These are phyloP conservation scores for Ascochyta viciae-villosae DNA, from an alignment of 2,329 filamentous ascomycete species.

Conservation along the genomic window DNA sequence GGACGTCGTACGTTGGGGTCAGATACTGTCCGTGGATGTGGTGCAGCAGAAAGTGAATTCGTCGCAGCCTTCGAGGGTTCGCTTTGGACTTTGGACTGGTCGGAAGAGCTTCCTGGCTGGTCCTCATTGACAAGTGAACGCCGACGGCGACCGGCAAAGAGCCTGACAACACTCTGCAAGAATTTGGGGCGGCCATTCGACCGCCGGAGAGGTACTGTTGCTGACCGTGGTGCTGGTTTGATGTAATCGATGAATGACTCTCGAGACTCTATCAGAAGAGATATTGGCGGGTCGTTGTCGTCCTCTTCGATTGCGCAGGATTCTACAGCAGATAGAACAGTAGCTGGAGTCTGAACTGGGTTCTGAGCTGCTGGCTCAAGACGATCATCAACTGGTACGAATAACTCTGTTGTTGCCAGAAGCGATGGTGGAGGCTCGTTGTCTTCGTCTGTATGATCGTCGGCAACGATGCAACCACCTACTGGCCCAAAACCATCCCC, in stretches of 20 bases:
- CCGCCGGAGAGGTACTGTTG: neutral
- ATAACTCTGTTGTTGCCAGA: neutral
- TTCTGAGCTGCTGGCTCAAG: neutral
- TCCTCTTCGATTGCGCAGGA: neutral
- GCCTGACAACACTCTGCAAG: constrained; percentile 13
- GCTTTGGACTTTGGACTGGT: neutral
- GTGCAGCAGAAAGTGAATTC: neutral
- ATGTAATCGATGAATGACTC: neutral
- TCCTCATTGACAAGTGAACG: neutral
- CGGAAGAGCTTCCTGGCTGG: neutral
- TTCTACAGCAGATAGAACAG: neutral
- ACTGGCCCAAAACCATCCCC: too few relatives aligned
- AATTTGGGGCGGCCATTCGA: neutral
- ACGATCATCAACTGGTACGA: neutral
- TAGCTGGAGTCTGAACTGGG: neutral
- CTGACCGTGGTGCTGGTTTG: neutral
- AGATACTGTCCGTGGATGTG: neutral
- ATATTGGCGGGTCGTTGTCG: neutral
- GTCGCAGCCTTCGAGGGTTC: neutral
- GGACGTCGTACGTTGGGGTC: neutral
- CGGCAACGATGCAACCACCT: neutral
- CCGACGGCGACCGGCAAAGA: constrained; percentile 21
- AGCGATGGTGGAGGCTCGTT: neutral
- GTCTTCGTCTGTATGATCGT: neutral
- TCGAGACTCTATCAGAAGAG: neutral